These are phyloP conservation scores for Pleurotus cornucopiae DNA, from an alignment of 768 basidiomycete species.

Conservation along the genomic window DNA sequence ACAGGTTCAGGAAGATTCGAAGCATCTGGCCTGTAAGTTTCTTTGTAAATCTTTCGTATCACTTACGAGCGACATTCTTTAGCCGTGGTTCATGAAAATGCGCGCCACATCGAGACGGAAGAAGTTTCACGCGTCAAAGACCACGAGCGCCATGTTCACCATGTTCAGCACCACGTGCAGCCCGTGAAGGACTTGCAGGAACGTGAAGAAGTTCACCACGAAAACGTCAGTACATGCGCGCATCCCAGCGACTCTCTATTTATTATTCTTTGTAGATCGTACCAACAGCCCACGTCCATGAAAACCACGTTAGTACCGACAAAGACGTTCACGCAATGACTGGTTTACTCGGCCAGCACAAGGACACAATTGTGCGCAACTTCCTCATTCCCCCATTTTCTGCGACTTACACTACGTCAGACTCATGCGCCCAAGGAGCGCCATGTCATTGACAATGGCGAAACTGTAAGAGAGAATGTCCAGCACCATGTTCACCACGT, in stretches of 20 bases:
- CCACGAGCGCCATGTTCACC: constrained; percentile 32
- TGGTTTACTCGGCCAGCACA: constrained; percentile 22
- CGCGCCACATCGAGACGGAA: constrained; percentile 24
- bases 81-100: constrained; percentile 25
- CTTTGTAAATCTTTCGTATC: too few relatives aligned
- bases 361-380: constrained; percentile 20
- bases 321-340: constrained; percentile 25
- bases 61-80: not conserved
- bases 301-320: constrained; percentile 22
- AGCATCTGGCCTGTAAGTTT: too few relatives aligned
- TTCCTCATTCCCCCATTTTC: not conserved
- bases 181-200: constrained; percentile 24
- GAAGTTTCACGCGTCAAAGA: constrained; percentile 28
- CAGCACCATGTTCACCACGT: constrained; percentile 35
- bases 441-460: constrained; percentile 28
- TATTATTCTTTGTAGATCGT: constrained; percentile 16
- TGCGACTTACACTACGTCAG: constrained; percentile 6
- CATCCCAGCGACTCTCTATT: not conserved
- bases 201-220: constrained; percentile 19
- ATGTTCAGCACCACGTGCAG: constrained; percentile 33
- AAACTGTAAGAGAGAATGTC: constrained; percentile 23
- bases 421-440: constrained; percentile 21
- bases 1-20: too few relatives aligned
- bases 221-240: constrained; percentile 16
- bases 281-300: constrained; percentile 21